Evolutionary conservation across 768 basidiomycete species (phyloP).

Genomic region (Pleurotus djamor): DNA sequence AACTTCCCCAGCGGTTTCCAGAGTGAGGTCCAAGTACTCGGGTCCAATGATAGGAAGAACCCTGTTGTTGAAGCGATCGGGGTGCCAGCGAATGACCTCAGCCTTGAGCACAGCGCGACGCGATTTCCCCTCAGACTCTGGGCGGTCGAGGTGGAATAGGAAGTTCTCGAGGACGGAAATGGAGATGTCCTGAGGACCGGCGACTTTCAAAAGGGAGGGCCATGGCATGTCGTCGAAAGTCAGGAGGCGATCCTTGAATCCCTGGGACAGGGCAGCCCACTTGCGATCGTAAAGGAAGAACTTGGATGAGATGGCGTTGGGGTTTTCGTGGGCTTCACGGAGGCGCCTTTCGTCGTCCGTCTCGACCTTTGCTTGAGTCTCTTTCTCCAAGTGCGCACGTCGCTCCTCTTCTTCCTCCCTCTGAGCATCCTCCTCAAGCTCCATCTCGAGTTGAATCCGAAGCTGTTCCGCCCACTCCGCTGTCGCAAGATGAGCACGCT

Average conservation of each 20-base stretch:
- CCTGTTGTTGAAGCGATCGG: constrained; percentile 46
- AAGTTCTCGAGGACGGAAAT: constrained; percentile 31
- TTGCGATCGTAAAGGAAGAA: constrained; percentile 28
- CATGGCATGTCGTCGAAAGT: constrained; percentile 38
- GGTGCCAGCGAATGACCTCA: constrained; percentile 55
- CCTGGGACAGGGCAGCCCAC: constrained; percentile 27
- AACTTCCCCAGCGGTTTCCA: constrained; percentile 34
- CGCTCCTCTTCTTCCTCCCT: background rate
- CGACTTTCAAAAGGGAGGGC: constrained; percentile 29
- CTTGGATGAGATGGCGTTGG: background rate
- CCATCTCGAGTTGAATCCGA: background rate
- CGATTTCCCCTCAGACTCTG: constrained; percentile 23
- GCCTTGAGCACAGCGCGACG: constrained; percentile 30
- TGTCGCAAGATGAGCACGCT: background rate
- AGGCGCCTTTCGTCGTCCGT: background rate
- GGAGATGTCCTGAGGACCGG: constrained; percentile 29
- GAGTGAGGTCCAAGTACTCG: constrained; percentile 27
- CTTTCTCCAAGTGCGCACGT: background rate
- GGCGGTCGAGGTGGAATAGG: constrained; percentile 31
- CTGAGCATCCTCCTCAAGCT: background rate
- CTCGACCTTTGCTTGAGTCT: background rate
- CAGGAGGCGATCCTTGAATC: constrained; percentile 9
- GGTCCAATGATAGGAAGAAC: constrained; percentile 30
- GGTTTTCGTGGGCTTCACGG: background rate
- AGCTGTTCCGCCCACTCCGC: background rate